Evolutionary conservation across 2,329 filamentous ascomycete species (phyloP).

Genomic region (Thermothelomyces thermophilus): DNA sequence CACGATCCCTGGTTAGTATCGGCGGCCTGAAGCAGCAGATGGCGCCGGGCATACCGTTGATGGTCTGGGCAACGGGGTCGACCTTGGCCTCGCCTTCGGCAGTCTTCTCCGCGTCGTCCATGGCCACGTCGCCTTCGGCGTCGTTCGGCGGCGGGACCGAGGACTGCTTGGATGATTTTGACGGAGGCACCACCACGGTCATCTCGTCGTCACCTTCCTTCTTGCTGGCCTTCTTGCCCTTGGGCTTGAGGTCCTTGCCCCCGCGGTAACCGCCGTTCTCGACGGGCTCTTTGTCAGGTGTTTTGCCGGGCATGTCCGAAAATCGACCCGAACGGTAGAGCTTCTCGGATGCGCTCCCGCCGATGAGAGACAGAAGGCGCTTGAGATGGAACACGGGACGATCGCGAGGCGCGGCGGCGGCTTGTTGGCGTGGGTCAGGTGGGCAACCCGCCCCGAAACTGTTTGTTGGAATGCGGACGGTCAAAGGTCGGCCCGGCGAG

Average conservation of each 20-base stretch:
- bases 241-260: constrained; percentile 58
- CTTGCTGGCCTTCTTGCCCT: constrained; percentile 56
- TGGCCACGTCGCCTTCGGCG: constrained; percentile 62
- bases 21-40: background rate
- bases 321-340: constrained; percentile 1
- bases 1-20: background rate
- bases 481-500: constrained; percentile 15
- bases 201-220: constrained; percentile 73
- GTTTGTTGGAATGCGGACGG: constrained; percentile 15
- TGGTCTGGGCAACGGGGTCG: constrained; percentile 53
- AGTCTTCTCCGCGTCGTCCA: constrained; percentile 54
- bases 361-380: constrained; percentile 15
- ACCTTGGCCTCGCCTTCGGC: constrained; percentile 47
- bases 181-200: constrained; percentile 72
- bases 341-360: constrained; percentile 6
- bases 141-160: constrained; percentile 52
- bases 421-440: constrained; percentile 15
- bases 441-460: constrained; percentile 12
- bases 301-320: constrained; percentile 61
- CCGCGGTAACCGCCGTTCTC: constrained; percentile 59
- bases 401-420: constrained; percentile 22
- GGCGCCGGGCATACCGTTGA: constrained; percentile 46
- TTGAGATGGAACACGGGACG: constrained; percentile 10
- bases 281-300: constrained; percentile 62
- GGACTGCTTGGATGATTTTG: constrained; percentile 56